phyloP scores from a whole-genome alignment of 805 yeast genomes.

The Suhomyces emberorum region DNA sequence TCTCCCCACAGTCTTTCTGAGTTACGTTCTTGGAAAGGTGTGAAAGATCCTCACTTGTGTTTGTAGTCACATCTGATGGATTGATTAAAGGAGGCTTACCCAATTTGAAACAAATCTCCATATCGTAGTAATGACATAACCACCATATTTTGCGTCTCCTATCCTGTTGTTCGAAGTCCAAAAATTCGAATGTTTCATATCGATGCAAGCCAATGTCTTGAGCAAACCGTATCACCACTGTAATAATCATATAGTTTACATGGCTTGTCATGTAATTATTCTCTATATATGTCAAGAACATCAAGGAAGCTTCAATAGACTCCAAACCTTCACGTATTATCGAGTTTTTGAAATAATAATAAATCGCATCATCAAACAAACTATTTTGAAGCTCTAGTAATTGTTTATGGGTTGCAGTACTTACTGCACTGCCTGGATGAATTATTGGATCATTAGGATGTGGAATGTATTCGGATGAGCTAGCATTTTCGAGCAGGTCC shows the following conservation, averaged over 20 bases:
- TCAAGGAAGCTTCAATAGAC: constrained; percentile 19
- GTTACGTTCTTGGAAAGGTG: neutral
- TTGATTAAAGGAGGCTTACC: constrained; percentile 42
- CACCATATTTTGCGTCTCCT: constrained; percentile 34
- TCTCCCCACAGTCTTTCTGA: neutral
- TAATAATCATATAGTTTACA: constrained; percentile 26
- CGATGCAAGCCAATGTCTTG: constrained; percentile 42
- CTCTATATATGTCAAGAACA: constrained; percentile 23
- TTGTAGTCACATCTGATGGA: constrained; percentile 27
- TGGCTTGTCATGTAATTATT: constrained; percentile 27
- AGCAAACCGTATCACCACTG: constrained; percentile 38
- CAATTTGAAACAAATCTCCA: constrained; percentile 35
- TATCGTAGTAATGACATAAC: constrained; percentile 35
- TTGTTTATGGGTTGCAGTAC: constrained; percentile 5
- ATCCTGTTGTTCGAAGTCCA: constrained; percentile 19
- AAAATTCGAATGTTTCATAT: constrained; percentile 23
- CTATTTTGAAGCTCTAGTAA: constrained; percentile 17
- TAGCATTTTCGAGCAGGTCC: constrained; percentile 1
- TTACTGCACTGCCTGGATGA: neutral
- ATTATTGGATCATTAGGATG: neutral
- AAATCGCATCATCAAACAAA: constrained; percentile 16
- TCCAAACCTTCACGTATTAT: constrained; percentile 23
- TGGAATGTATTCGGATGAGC: neutral
- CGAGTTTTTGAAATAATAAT: constrained; percentile 21
- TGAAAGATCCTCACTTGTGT: constrained; percentile 18